Conservation (phyloP, 345 rosid species). For the Sapria himalayana region DNA sequence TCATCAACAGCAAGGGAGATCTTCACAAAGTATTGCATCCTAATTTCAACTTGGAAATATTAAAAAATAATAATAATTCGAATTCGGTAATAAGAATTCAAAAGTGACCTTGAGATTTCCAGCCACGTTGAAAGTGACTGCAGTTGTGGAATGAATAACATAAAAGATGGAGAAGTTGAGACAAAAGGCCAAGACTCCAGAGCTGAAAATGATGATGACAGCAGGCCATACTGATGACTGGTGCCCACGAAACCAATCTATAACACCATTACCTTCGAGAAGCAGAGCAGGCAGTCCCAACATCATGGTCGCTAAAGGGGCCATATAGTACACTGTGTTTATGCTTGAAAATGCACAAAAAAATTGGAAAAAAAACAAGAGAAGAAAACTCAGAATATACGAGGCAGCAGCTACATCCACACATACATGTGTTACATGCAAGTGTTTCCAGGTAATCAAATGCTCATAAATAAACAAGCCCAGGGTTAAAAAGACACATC, state of each 20-base stretch:
- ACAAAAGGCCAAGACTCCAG: constrained; percentile 89
- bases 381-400: constrained; percentile 7
- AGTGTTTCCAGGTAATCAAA: too few relatives aligned
- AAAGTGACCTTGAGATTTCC: constrained; percentile 80
- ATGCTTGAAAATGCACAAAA: constrained; percentile 22
- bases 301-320: constrained; percentile 93
- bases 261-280: constrained; percentile 73
- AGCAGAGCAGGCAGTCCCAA: constrained; percentile 68
- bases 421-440: background rate
- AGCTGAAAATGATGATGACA: constrained; percentile 59
- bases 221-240: constrained; percentile 27
- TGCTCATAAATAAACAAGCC: too few relatives aligned
- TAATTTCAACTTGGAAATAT: too few relatives aligned
- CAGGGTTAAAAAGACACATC: too few relatives aligned
- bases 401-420: background rate
- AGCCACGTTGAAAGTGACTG: constrained; percentile 95
- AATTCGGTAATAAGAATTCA: too few relatives aligned
- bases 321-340: constrained; percentile 98
- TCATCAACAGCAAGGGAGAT: too few relatives aligned
- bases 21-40: too few relatives aligned
- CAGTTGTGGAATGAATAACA: constrained; percentile 96
- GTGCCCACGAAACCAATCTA: constrained; percentile 56
- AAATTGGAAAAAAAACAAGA: background rate
- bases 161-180: constrained; percentile 96
- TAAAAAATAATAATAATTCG: too few relatives aligned